Conservation (phyloP, 108 stramenopile genomes). For the Nitzschia palea region DNA sequence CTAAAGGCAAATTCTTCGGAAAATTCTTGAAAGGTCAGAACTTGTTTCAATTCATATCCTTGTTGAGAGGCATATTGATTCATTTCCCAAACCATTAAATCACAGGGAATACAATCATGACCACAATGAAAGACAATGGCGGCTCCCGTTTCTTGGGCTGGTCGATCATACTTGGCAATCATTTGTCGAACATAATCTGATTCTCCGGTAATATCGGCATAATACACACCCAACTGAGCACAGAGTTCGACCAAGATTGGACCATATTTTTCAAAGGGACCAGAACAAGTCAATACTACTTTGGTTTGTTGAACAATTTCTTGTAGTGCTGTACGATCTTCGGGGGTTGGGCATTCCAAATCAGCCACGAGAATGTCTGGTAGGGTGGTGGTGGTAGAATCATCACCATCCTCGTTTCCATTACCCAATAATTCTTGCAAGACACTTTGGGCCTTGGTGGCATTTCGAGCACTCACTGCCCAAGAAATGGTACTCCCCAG, state of each 20-base stretch:
- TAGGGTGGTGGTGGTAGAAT: background rate
- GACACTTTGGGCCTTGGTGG: constrained; percentile 35
- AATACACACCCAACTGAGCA: constrained; percentile 82
- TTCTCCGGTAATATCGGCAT: constrained; percentile 95
- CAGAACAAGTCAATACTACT: constrained; percentile 83
- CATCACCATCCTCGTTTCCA: constrained; percentile 4
- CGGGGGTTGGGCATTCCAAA: constrained; percentile 27
- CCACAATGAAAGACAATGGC: constrained; percentile 82
- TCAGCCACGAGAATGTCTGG: constrained; percentile 32
- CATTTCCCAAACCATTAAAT: constrained; percentile 58
- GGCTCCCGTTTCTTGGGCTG: constrained; percentile 70
- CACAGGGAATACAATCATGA: constrained; percentile 90
- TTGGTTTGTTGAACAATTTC: constrained; percentile 59
- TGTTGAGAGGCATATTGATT: constrained; percentile 37
- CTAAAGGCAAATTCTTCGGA: constrained; percentile 28
- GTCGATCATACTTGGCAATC: constrained; percentile 56
- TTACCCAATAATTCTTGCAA: constrained; percentile 19
- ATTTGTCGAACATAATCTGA: constrained; percentile 76
- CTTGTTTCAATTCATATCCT: constrained; percentile 17
- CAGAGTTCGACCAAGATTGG: constrained; percentile 78
- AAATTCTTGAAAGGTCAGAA: constrained; percentile 28
- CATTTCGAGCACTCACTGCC: constrained; percentile 60
- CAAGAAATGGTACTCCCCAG: constrained; percentile 24
- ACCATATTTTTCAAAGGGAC: constrained; percentile 89
- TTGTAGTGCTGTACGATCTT: constrained; percentile 16